A percentile compares a stretch with the other conserved stretches of the same genome.
These are phyloP conservation scores for Radiomyces spectabilis DNA, from an alignment of 192 early-diverging fungal species.

Conservation along the genomic window DNA sequence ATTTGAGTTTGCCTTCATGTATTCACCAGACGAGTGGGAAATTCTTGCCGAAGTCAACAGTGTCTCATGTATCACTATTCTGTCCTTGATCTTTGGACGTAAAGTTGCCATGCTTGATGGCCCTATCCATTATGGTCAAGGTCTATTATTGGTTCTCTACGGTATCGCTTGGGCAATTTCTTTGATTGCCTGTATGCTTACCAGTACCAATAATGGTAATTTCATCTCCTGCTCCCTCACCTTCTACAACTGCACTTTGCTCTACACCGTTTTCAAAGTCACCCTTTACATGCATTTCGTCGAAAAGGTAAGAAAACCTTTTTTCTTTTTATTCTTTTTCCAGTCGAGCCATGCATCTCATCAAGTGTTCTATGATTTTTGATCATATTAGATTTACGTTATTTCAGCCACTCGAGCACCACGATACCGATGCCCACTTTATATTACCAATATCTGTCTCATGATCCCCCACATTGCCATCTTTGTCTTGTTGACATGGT, in stretches of 20 bases:
- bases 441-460: constrained; percentile 26
- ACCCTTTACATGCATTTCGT: constrained; percentile 31
- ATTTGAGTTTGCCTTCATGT: constrained; percentile 3
- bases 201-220: constrained; percentile 34
- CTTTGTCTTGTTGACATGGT: constrained; percentile 20
- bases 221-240: constrained; percentile 21
- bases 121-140: constrained; percentile 25
- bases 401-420: not conserved
- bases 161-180: constrained; percentile 30
- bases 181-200: constrained; percentile 21
- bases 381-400: not conserved
- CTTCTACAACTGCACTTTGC: constrained; percentile 22
- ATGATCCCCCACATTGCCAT: constrained; percentile 20
- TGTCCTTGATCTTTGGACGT: constrained; percentile 31
- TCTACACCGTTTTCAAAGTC: constrained; percentile 28
- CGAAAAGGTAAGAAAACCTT: constrained; percentile 21
- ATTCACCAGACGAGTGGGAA: constrained; percentile 14
- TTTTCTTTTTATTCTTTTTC: not conserved
- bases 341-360: not conserved
- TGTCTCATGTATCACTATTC: constrained; percentile 22
- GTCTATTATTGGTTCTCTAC: constrained; percentile 24
- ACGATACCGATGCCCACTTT: constrained; percentile 19
- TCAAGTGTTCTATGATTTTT: not conserved
- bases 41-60: constrained; percentile 16
- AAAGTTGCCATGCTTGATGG: constrained; percentile 19